phyloP scores from a whole-genome alignment of 192 early-diverging fungal genomes.

The Coemansia erecta region DNA sequence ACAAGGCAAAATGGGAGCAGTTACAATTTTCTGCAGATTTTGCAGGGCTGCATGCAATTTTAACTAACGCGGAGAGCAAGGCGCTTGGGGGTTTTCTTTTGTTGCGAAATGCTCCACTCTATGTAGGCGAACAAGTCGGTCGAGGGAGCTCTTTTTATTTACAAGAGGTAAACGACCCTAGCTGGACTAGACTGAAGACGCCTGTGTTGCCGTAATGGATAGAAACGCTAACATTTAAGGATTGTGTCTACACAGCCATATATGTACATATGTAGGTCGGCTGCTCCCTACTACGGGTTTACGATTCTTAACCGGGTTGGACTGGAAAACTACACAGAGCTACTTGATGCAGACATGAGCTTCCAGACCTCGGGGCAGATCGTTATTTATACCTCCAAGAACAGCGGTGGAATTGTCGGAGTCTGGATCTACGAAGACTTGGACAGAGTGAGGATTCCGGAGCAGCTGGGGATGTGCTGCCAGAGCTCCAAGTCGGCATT shows the following conservation, averaged over 20 bases:
- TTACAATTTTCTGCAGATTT: neutral
- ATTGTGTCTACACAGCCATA: neutral
- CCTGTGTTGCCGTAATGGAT: neutral
- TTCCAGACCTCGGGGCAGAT: constrained; percentile 81
- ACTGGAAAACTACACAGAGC: constrained; percentile 74
- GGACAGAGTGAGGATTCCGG: constrained; percentile 35
- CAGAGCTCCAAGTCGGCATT: constrained; percentile 24
- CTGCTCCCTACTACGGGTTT: constrained; percentile 69
- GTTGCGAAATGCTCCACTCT: neutral
- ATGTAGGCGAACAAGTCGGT: constrained; percentile 81
- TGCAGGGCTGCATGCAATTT: neutral
- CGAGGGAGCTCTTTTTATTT: constrained; percentile 90
- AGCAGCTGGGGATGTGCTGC: constrained; percentile 46
- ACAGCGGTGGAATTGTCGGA: constrained; percentile 24
- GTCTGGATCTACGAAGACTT: constrained; percentile 53
- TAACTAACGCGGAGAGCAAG: neutral
- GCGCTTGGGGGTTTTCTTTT: neutral
- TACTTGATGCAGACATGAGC: constrained; percentile 67
- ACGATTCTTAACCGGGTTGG: constrained; percentile 86
- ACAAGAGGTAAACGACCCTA: constrained; percentile 57
- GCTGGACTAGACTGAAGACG: neutral
- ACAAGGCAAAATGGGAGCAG: neutral
- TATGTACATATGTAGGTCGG: constrained; percentile 12
- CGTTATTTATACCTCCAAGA: constrained; percentile 71
- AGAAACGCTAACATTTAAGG: neutral